These are phyloP conservation scores for Aspergillus biplanus DNA, from an alignment of 495 filamentous ascomycete species.

Conservation along the genomic window DNA sequence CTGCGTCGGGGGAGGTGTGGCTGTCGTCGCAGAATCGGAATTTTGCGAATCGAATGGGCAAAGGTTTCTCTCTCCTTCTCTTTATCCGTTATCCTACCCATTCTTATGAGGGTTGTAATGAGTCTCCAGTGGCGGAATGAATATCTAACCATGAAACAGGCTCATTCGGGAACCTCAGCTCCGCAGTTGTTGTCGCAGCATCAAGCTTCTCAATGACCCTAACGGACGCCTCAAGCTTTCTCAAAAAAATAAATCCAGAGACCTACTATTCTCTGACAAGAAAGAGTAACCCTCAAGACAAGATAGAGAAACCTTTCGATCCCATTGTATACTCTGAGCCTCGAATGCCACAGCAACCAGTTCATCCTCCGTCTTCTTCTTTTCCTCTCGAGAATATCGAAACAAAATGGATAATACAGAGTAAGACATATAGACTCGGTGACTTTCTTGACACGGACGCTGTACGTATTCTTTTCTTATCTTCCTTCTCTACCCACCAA, in stretches of 20 bases:
- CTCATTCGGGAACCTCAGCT: conserved; percentile 44
- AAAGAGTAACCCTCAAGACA: not conserved
- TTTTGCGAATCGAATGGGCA: conserved; percentile 53
- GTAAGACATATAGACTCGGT: conserved; percentile 41
- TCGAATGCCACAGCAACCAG: not conserved
- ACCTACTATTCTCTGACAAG: conserved; percentile 25
- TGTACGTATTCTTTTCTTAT: conserved; percentile 11
- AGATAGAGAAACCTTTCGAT: not conserved
- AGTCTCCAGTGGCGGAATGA: not conserved
- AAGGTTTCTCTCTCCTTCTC: conserved; percentile 32
- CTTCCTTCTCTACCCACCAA: conserved; percentile 5
- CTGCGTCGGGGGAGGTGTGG: conserved; percentile 47
- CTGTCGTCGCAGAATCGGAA: conserved; percentile 51
- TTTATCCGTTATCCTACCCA: not conserved
- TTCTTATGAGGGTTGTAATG: not conserved
- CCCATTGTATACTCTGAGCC: not conserved
- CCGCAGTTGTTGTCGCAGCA: conserved; percentile 47
- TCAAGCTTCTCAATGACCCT: conserved; percentile 44
- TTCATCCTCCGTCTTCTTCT: not conserved
- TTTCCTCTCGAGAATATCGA: not conserved
- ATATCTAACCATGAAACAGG: conserved; percentile 27
- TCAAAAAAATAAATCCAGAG: conserved; percentile 33
- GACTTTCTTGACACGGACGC: conserved; percentile 50
- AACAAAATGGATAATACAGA: conserved; percentile 8
- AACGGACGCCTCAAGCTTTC: conserved; percentile 33